Evolutionary conservation across 78 protist genomes (phyloP), one percentile per base, ranked within the genome.

Genomic region (Guillardia theta): DNA sequence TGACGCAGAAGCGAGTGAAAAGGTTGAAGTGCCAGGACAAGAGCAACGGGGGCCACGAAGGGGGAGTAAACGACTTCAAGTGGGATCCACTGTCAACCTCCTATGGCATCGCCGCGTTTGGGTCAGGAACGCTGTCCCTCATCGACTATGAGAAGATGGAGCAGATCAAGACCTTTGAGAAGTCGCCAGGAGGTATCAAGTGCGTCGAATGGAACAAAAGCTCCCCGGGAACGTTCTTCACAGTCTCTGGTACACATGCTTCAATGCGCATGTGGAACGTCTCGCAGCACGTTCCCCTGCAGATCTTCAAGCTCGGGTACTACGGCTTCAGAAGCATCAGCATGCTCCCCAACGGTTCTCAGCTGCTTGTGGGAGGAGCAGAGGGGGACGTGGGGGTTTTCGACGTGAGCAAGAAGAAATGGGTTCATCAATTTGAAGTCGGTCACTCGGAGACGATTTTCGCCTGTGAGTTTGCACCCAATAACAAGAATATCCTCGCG

Each of bases 261-360:
- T 37, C 90, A 18, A 43, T 78, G 41, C 90, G 90, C 50, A 46
- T 44, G 90, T 78, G 90, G 90, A 78, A 78, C 48, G 90, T 78
- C 43, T 41, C 48, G 43, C 90, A 78, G 90, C 33, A 12, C 41
- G 27, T 6, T 6, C 83, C 83, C 22, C 45, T 33, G 41, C 45
- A 24, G 41, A 33, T 22, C 41, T 70, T 33, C 83, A 70, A 70
- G 41, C 46, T 70, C 36, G 83, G 83, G 45, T 12, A 70, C 36
- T 12, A 24, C 10, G 83, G 83, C n/a, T 0, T 70, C n/a, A 1
- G 33, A 43, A 70, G 83, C 22, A 24, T 70, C 10, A 24, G 41
- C 36, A 43, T 12, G 46, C 41, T 70, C 41, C 41, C 41, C 45
- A 43, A 70, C 83, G 83, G 58, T 15, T 50, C 30, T 15, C 78